Conservation (phyloP, 768 basidiomycete species). For the Wakefieldia striispora region DNA sequence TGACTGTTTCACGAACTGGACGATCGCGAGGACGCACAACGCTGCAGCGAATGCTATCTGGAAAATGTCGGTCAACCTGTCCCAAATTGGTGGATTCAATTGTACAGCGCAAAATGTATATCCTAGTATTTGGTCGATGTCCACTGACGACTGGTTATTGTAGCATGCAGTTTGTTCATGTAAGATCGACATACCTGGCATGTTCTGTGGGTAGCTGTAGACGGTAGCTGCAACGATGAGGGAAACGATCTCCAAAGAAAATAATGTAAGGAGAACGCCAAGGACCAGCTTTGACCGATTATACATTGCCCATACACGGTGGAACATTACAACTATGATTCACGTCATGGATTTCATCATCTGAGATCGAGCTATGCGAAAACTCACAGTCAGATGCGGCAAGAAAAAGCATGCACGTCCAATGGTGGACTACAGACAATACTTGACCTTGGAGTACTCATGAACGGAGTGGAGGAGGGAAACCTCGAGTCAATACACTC, state of each 20-base stretch:
- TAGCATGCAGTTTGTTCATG: too few relatives aligned
- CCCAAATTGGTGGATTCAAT: too few relatives aligned
- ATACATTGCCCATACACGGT: not conserved
- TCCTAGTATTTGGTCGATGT: too few relatives aligned
- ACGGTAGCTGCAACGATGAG: too few relatives aligned
- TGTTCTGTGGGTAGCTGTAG: too few relatives aligned
- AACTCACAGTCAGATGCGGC: constrained; percentile 6
- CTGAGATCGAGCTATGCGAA: not conserved
- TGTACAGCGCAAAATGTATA: too few relatives aligned
- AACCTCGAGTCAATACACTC: not conserved
- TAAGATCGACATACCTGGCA: too few relatives aligned
- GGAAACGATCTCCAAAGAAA: not conserved
- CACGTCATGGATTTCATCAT: not conserved
- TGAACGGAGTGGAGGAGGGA: not conserved
- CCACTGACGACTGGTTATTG: too few relatives aligned
- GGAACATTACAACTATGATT: not conserved
- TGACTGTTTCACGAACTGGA: too few relatives aligned
- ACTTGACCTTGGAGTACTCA: not conserved
- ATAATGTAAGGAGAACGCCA: not conserved
- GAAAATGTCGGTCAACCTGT: too few relatives aligned
- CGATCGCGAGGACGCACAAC: not conserved
- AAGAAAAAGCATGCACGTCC: not conserved
- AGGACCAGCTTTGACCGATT: not conserved
- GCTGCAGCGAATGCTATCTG: too few relatives aligned
- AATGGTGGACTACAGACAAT: not conserved